Percentiles rank a stretch among this genome's conserved stretches.
phyloP scores from a whole-genome alignment of 768 basidiomycete genomes.

The Strobilomyces dryophilus region DNA sequence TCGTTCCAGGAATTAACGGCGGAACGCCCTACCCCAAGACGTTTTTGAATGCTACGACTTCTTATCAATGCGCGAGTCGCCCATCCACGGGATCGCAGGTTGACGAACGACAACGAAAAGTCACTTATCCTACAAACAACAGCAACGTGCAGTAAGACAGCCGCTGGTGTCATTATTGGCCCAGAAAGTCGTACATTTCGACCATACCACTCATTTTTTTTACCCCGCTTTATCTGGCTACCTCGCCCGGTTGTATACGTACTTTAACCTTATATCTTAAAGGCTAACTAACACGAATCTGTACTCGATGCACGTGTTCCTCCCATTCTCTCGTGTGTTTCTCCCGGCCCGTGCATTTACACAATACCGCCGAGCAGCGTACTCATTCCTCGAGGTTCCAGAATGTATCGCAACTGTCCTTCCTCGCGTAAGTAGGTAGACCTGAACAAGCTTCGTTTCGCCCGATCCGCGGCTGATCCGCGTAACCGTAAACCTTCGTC shows the following conservation, averaged over 20 bases:
- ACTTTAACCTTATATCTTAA: conserved; percentile 32
- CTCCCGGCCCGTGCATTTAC: conserved; percentile 8
- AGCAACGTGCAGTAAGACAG: conserved; percentile 6
- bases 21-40: conserved; percentile 26
- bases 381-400: conserved; percentile 6
- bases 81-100: conserved; percentile 10
- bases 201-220: conserved; percentile 9
- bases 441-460: conserved; percentile 8
- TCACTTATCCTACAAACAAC: conserved; percentile 9
- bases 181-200: not conserved
- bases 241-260: conserved; percentile 20
- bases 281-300: conserved; percentile 20
- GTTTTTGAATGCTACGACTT: conserved; percentile 21
- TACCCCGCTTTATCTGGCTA: conserved; percentile 17
- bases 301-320: conserved; percentile 15
- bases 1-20: conserved; percentile 43
- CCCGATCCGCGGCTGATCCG: conserved; percentile 25
- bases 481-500: conserved; percentile 22
- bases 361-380: conserved; percentile 6
- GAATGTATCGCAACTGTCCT: not conserved
- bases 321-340: not conserved
- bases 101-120: conserved; percentile 26
- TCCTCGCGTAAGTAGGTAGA: conserved; percentile 11
- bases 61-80: conserved; percentile 18
- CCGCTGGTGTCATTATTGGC: not conserved